phyloP scores from a whole-genome alignment of 805 yeast genomes.

The Kluyveromyces starmeri region DNA sequence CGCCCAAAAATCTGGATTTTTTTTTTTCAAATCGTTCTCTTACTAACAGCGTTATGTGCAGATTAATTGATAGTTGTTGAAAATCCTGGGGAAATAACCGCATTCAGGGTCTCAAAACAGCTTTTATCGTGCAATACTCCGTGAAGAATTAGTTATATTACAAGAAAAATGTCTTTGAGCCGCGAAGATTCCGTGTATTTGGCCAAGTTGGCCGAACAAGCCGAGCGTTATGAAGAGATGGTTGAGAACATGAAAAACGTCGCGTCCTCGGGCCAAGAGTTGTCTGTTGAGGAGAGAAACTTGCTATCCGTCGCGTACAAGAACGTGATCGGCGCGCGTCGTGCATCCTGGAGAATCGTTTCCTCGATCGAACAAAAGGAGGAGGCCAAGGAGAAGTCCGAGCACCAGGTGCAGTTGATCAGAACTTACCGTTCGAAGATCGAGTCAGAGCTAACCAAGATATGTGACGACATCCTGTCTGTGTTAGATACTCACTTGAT shows the following conservation, averaged over 20 bases:
- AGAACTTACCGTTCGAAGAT: constrained; percentile 92
- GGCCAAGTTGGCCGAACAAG: constrained; percentile 98
- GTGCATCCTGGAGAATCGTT: constrained; percentile 99
- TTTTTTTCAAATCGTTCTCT: no score
- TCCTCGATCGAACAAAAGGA: constrained; percentile 97
- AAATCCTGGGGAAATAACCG: no score
- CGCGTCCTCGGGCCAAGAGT: constrained; percentile 91
- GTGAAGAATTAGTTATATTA: no score
- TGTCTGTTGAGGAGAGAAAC: constrained; percentile 96
- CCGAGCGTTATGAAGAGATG: constrained; percentile 99
- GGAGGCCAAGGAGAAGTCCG: constrained; percentile 85
- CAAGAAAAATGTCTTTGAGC: constrained; percentile 60
- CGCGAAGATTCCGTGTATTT: constrained; percentile 98
- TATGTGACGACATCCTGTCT: constrained; percentile 86
- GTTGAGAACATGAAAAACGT: constrained; percentile 97
- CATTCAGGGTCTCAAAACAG: no score
- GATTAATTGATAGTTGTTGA: no score
- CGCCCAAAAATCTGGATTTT: no score
- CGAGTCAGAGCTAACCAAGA: constrained; percentile 84
- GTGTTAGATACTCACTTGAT: constrained; percentile 86
- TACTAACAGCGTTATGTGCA: no score
- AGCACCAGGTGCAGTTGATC: constrained; percentile 78
- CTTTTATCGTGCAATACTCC: no score
- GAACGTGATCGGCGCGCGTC: constrained; percentile 97
- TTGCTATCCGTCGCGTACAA: constrained; percentile 94